Evolutionary conservation across 164 flowering plant genomes (phyloP), one percentile per base, ranked within the genome.

Genomic region (Piper betle): DNA sequence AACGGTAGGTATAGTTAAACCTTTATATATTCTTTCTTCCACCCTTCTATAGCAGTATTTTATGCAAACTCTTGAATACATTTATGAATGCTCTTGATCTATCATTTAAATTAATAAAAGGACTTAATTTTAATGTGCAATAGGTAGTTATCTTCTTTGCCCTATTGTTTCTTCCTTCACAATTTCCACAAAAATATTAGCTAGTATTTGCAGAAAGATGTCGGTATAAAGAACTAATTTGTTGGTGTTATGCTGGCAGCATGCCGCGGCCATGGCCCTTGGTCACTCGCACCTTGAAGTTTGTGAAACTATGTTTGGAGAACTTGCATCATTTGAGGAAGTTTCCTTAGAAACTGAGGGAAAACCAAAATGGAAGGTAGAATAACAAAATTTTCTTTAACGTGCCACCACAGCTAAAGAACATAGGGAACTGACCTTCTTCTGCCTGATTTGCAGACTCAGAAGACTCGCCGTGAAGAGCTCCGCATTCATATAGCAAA

Each of bases 311-410:
- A 94, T 94, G 97, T 91, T 94, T 63, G 72, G 80, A 12, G 97
- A 90, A 79, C 99, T 91, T 67, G 74, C 93, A 53, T 73, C 88
- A 46, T 88, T 91, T 63, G 97, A 91, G 60, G 99, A 91, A 64
- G 77, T 91, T 62, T 83, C 99, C 33, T 64, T 71, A 52, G 99
- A 94, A 78, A 80, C 96, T 37, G 99, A 94, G 66, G 89, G 83
- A 65, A 94, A 94, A 68, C 86, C 95, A 63, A 94, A 94, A 73
- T 94, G 99, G 99, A 94, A 94, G 97, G 99, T 94, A 85, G 15
- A 54, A 9, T 39, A 39, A 39, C 18, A 6, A 41, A 50, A 33
- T 59, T 46, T 10, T 15, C 15, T 46, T 46, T 46, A 15, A 46
- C 6, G 6, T 46, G 50, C 50, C 15, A 46, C 15, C 10, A 46